A percentile compares a stretch with the other conserved stretches of the same genome.
Evolutionary conservation across 306 rosid genomes (phyloP).

Genomic region (Rosa chinensis): DNA sequence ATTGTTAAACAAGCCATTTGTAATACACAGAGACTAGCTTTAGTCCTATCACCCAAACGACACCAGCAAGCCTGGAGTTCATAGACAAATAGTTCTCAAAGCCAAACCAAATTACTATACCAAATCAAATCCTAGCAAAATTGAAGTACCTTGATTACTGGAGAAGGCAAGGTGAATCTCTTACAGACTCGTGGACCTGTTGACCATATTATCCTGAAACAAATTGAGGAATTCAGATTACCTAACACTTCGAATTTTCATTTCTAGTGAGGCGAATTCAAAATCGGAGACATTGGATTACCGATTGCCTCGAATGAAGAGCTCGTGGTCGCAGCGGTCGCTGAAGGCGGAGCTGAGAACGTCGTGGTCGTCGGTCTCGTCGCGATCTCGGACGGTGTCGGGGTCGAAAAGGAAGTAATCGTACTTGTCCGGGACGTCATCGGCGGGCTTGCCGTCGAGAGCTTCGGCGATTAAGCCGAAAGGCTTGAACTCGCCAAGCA

Average conservation of each 20-base stretch:
- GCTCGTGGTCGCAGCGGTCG: slow-evolving; percentile 79
- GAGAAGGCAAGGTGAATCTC: slow-evolving; percentile 71
- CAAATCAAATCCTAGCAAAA: slow-evolving; percentile 15
- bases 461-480: slow-evolving; percentile 94
- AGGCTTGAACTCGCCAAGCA: slow-evolving; percentile 95
- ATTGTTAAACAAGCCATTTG: slow-evolving; percentile 74
- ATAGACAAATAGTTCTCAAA: slow-evolving; percentile 17
- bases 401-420: slow-evolving; percentile 86
- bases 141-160: slow-evolving; percentile 54
- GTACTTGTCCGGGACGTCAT: slow-evolving; percentile 57
- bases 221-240: neutral
- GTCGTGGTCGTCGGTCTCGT: slow-evolving; percentile 49
- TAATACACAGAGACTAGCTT: slow-evolving; percentile 83
- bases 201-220: slow-evolving; percentile 83
- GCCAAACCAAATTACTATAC: slow-evolving; percentile 5
- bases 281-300: slow-evolving; percentile 30
- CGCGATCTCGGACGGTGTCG: slow-evolving; percentile 58
- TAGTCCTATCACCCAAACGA: slow-evolving; percentile 63
- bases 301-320: slow-evolving; percentile 79
- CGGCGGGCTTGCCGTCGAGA: slow-evolving; percentile 74
- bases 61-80: slow-evolving; percentile 84
- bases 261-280: neutral
- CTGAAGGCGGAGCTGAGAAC: slow-evolving; percentile 51
- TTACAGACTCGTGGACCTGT: slow-evolving; percentile 83
- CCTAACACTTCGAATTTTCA: neutral